These are phyloP conservation scores for Cladosporium sp. DNA, from an alignment of 2,329 filamentous ascomycete genomes.

Conservation along the genomic window DNA sequence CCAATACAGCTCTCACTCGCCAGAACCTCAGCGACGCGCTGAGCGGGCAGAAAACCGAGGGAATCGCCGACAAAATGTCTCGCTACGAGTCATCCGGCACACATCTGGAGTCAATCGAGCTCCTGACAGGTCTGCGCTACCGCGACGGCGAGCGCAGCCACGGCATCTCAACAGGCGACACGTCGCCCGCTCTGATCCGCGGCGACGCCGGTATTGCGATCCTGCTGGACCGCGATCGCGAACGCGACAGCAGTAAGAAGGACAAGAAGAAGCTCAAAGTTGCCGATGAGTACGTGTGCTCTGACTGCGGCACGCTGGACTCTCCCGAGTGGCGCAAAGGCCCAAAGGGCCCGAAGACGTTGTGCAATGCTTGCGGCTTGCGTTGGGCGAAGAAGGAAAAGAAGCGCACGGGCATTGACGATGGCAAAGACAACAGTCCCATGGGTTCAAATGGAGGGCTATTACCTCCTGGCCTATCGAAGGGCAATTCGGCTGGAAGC, in stretches of 20 bases:
- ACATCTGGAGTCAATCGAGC: slow-evolving; percentile 85
- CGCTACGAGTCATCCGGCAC: slow-evolving; percentile 70
- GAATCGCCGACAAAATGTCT: slow-evolving; percentile 81
- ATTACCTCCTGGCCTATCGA: slow-evolving; percentile 4
- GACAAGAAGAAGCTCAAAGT: slow-evolving; percentile 84
- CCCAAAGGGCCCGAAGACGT: slow-evolving; percentile 85
- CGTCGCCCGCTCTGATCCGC: slow-evolving; percentile 76
- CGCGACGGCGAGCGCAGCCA: slow-evolving; percentile 84
- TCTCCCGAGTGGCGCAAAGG: slow-evolving; percentile 97
- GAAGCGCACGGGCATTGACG: slow-evolving; percentile 31
- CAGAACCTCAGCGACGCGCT: slow-evolving; percentile 76
- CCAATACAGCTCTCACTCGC: slow-evolving; percentile 70
- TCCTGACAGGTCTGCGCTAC: slow-evolving; percentile 86
- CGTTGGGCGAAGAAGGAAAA: slow-evolving; percentile 44
- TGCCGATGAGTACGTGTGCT: slow-evolving; percentile 87
- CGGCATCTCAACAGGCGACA: slow-evolving; percentile 83
- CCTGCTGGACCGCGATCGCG: slow-evolving; percentile 76
- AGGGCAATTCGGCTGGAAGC: slow-evolving; percentile 10
- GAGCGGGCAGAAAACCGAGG: slow-evolving; percentile 67
- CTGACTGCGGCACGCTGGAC: slow-evolving; percentile 90
- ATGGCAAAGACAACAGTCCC: slow-evolving; percentile 2
- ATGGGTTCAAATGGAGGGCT: slow-evolving; percentile 4
- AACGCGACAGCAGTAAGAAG: slow-evolving; percentile 72
- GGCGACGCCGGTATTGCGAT: slow-evolving; percentile 87
- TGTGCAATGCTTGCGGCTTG: slow-evolving; percentile 88